phyloP scores from a whole-genome alignment of 2,329 filamentous ascomycete species.

The Leptodontidium sp. region DNA sequence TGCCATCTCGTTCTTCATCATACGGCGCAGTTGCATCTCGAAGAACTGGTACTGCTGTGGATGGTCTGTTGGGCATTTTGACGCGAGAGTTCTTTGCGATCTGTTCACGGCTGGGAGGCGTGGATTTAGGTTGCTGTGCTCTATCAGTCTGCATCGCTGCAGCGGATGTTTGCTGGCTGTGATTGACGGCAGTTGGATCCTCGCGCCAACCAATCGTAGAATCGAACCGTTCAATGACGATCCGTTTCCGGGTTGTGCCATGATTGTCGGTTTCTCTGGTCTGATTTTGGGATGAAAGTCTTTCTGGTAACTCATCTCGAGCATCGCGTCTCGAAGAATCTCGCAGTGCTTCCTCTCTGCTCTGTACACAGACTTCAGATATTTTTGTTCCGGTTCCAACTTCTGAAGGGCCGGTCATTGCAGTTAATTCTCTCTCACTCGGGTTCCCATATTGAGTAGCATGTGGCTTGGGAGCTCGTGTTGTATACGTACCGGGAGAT shows the following conservation, averaged over 20 bases:
- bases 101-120: constrained; percentile 34
- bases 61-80: constrained; percentile 31
- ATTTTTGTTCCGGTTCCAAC: neutral
- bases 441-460: neutral
- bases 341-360: neutral
- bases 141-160: neutral
- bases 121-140: constrained; percentile 3
- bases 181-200: neutral
- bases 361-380: neutral
- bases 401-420: neutral
- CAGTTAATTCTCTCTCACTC: neutral
- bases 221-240: constrained; percentile 34
- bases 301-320: neutral
- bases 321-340: no score
- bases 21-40: neutral
- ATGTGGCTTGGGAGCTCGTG: neutral
- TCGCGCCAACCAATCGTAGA: constrained; percentile 31
- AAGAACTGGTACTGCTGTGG: constrained; percentile 37
- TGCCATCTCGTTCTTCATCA: constrained; percentile 1
- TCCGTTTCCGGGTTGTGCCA: neutral
- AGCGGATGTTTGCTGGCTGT: constrained; percentile 14
- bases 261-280: neutral
- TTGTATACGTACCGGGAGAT: neutral
- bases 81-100: constrained; percentile 40
- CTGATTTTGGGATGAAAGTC: neutral